phyloP scores from a whole-genome alignment of 495 filamentous ascomycete species.

The Hypomontagnella submonticulosa region DNA sequence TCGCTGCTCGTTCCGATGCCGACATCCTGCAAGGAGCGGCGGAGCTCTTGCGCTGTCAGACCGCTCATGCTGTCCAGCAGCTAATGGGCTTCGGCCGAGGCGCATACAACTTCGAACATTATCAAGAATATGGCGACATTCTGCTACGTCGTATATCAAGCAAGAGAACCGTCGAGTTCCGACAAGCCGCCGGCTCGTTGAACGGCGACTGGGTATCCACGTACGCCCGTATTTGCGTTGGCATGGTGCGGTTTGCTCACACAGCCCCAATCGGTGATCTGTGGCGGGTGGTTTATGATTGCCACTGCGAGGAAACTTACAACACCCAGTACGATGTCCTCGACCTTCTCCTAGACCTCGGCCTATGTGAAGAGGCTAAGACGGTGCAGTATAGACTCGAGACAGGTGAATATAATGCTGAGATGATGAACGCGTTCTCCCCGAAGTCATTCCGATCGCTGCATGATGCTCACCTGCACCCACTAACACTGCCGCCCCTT shows the following conservation, averaged over 20 bases:
- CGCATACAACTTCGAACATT: conserved; percentile 18
- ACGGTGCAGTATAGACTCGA: conserved; percentile 1
- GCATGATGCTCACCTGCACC: too few species aligned
- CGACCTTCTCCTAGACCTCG: conserved; percentile 17
- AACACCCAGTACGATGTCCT: conserved; percentile 2
- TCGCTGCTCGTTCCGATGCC: not conserved
- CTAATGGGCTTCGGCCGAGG: conserved; percentile 3
- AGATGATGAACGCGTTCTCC: too few species aligned
- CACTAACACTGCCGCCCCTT: too few species aligned
- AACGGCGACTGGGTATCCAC: conserved; percentile 20
- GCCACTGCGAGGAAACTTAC: conserved; percentile 2
- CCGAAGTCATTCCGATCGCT: too few species aligned
- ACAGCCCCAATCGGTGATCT: not conserved
- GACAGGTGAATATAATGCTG: not conserved
- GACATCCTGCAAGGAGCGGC: not conserved
- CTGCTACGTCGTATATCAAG: too few species aligned
- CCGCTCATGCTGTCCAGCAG: not conserved
- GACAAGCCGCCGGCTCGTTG: conserved; percentile 6
- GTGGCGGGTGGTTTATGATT: conserved; percentile 15
- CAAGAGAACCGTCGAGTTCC: conserved; percentile 11
- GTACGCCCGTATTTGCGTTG: conserved; percentile 9
- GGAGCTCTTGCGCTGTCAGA: conserved; percentile 4
- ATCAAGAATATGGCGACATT: not conserved
- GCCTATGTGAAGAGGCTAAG: conserved; percentile 11
- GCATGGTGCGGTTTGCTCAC: conserved; percentile 15